phyloP scores from a whole-genome alignment of 345 rosid species.

The Populus tremula region DNA sequence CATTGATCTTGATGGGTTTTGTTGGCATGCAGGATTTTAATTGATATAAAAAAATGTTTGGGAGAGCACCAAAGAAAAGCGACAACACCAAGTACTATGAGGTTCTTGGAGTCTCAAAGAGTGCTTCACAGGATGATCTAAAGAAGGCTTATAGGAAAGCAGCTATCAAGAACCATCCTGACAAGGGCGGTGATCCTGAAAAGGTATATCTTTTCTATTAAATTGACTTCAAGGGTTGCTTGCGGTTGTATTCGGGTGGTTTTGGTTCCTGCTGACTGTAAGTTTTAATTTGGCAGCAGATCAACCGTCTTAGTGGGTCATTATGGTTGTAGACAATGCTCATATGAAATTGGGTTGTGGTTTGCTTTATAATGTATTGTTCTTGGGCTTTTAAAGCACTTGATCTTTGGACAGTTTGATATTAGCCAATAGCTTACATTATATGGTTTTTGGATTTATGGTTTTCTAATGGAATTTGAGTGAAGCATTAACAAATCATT shows the following conservation, averaged over 20 bases:
- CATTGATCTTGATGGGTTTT: neutral
- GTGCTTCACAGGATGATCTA: constrained; percentile 53
- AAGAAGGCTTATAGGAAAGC: constrained; percentile 71
- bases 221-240: neutral
- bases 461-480: neutral
- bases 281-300: neutral
- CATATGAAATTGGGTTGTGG: neutral
- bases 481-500: neutral
- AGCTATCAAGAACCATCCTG: constrained; percentile 70
- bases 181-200: constrained; percentile 73
- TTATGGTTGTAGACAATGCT: neutral
- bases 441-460: neutral
- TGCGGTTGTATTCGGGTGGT: neutral
- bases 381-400: too few species aligned
- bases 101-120: constrained; percentile 56
- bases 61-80: constrained; percentile 65
- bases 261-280: neutral
- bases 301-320: neutral
- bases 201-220: constrained; percentile 31
- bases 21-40: neutral
- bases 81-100: constrained; percentile 67
- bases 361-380: neutral
- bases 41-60: constrained; percentile 41
- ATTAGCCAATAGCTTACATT: neutral
- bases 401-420: neutral